Evolutionary conservation across 1,284 basidiomycete species (phyloP), one percentile per base, ranked within the genome.

Genomic region (Pyrrhoderma lamaoense): DNA sequence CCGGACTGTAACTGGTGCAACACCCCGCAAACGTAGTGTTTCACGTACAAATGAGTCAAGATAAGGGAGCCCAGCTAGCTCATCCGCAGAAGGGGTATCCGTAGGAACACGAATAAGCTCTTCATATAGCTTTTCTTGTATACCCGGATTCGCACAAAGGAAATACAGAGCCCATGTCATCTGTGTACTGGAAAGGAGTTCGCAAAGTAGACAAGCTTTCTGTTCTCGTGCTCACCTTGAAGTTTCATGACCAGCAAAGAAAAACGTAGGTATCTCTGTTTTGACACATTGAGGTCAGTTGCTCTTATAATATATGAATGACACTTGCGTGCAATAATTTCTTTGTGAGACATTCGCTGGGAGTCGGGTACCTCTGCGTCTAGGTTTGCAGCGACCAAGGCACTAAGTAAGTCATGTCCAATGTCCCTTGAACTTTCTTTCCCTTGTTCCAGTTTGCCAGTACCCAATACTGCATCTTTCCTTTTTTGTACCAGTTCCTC

Each of bases 261-360:
- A 65, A 57, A 77, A 73, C 0, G 73, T 77, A 1, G 71, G 71
- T 51, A 78, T 71, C 62, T 78, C 53, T 51, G 49, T 23, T 18
- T 9, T 7, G 23, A 57, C 34, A 31, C 4, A 37, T n/a, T 25
- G n/a, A 21, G 25, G n/a, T n/a, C 16, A 45, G 14, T 44, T 16
- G 42, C 3, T 21, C 13, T 4, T 18, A 11, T 16, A 21, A 25
- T 34, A 18, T 13, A 14, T n/a, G 42, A 2, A 8, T 8, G 9
- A 14, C 57, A 77, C 64, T 70, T 69, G 70, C 79, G 77, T 9
- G 75, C 74, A n/a, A 76, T 57, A 1, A 81, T 71, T 55, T 83
- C 80, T 7, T 72, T 70, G 54, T 82, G 76, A 5, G 71, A 67
- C 58, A 82, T 62, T 27, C 66, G 63, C 58, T 79, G 73, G 3